Evolutionary conservation across 805 yeast species (phyloP).

Genomic region (Pichia cephalocereana): DNA sequence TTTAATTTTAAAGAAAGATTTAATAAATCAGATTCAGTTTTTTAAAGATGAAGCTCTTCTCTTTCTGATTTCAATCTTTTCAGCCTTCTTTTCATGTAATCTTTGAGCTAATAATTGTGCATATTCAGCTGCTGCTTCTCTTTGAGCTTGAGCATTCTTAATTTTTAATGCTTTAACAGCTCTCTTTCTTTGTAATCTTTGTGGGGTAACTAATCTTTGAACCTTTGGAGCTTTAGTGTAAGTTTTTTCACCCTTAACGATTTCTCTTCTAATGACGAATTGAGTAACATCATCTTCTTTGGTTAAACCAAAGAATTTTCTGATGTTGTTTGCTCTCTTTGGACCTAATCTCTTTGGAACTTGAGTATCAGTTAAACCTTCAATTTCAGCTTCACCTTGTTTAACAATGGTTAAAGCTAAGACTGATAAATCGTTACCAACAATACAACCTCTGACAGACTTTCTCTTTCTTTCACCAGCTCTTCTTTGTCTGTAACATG

Average conservation of each 20-base stretch:
- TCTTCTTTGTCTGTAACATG: conserved; percentile 99
- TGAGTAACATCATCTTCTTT: conserved; percentile 85
- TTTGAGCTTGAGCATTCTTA: conserved; percentile 95
- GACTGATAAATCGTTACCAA: conserved; percentile 94
- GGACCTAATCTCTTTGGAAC: conserved; percentile 99
- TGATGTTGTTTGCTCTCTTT: conserved; percentile 99
- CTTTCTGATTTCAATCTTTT: conserved; percentile 97
- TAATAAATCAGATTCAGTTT: conserved; percentile 38
- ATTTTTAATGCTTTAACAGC: conserved; percentile 88
- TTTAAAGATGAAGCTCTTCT: conserved; percentile 99
- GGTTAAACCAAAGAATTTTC: conserved; percentile 98
- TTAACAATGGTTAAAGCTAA: conserved; percentile 88
- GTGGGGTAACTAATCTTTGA: conserved; percentile 99
- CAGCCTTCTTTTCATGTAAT: conserved; percentile 96
- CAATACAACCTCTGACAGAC: conserved; percentile 99
- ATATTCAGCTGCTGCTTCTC: conserved; percentile 99
- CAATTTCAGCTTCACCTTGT: conserved; percentile 95
- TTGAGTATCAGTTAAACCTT: conserved; percentile 89
- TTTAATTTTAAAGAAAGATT: neutral
- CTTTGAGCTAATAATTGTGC: conserved; percentile 98
- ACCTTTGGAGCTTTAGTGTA: conserved; percentile 99
- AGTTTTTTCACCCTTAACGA: conserved; percentile 95
- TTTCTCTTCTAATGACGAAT: conserved; percentile 97
- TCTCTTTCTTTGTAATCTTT: conserved; percentile 98
- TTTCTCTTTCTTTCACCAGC: conserved; percentile 99